Evolutionary conservation across 2,329 filamentous ascomycete genomes (phyloP), one percentile per base, ranked within the genome.

Genomic region (Elsinoe fawcettii): DNA sequence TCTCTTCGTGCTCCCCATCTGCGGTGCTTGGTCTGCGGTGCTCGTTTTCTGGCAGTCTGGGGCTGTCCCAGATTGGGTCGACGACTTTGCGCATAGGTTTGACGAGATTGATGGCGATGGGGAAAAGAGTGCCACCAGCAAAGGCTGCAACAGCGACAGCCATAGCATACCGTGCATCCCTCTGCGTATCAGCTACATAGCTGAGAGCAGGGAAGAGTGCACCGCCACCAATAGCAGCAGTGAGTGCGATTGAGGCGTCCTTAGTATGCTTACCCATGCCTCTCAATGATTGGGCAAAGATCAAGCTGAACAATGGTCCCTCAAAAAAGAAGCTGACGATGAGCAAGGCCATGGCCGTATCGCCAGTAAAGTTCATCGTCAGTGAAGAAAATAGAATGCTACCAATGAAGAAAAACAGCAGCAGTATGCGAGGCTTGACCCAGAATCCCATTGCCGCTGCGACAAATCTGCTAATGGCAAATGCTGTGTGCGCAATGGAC

Each of bases 251-350:
- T 5, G 77, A 73, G 5, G 77, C 82, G 30, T 78, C 74, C 63
- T 83, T 84, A 14, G 81, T 84, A 63, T 81, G 76, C 12, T 68
- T 71, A 5, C 80, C 81, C 61, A 82, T 73, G 7, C 82, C 82
- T 20, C 81, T 79, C 8, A 85, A 71, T 2, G 74, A 71, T 60
- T 81, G 79, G 11, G 79, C 80, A 61, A 79, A 85, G 56, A 83
- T 79, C 51, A 81, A 76, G 39, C 77, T 74, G 68, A 84, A 85
- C 2, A 80, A 71, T 3, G 82, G 81, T 8, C 80, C 81, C 68
- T 84, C 80, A 62, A 83, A 82, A 61, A 83, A 77, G 65, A 78
- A 82, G 47, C 80, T 63, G 61, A 84, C 69, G 55, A 81, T 70
- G 12, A 76, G 68, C 65, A 79, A 73, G 1, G 73, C 71, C 2